phyloP scores from a whole-genome alignment of 2,329 filamentous ascomycete genomes.

The Gnomoniopsis sp. region DNA sequence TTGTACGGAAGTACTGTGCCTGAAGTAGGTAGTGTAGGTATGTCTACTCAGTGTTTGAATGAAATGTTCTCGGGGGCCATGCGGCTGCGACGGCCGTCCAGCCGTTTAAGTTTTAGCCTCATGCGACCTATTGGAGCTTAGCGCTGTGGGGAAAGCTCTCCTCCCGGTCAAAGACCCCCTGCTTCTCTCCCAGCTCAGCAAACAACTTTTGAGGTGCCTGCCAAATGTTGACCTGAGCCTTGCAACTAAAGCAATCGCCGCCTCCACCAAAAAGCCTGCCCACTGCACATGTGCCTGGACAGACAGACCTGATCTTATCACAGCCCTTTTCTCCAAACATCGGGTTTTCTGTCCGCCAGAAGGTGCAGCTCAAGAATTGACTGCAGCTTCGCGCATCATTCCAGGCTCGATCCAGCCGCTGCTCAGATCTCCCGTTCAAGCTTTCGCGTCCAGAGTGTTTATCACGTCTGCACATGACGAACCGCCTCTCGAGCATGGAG shows the following conservation, averaged over 20 bases:
- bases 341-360: not conserved
- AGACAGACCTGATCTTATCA: not conserved
- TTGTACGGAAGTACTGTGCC: too few species aligned
- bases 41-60: too few species aligned
- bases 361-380: not conserved
- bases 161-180: not conserved
- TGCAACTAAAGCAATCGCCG: constrained; percentile 18
- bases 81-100: not conserved
- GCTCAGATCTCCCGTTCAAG: not conserved
- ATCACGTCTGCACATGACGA: not conserved
- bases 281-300: not conserved
- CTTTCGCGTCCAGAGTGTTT: not conserved
- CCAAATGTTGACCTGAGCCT: not conserved
- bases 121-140: constrained; percentile 5
- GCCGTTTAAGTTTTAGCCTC: not conserved
- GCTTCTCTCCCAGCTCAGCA: not conserved
- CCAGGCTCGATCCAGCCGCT: not conserved
- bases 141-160: constrained; percentile 18
- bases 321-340: not conserved
- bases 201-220: constrained; percentile 1
- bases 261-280: not conserved
- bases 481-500: constrained; percentile 12
- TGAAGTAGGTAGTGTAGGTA: too few species aligned
- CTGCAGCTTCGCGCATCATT: not conserved
- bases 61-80: not conserved